A percentile compares a stretch with the other conserved stretches of the same genome.
Conservation (phyloP, 495 filamentous ascomycete genomes). For the Schizothecium vesticola region DNA sequence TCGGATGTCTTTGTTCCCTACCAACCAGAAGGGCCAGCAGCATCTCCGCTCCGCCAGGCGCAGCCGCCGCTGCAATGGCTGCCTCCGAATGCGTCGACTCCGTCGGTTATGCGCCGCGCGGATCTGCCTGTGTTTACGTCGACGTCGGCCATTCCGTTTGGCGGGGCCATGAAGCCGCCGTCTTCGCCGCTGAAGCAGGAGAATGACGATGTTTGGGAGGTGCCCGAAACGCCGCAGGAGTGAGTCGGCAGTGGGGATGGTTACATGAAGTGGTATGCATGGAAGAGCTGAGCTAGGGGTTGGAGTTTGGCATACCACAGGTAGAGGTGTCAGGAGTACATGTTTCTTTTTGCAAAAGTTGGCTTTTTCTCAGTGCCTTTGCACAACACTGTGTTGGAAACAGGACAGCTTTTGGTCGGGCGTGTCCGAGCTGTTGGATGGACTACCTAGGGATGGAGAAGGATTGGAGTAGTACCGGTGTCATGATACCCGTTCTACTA, state of each 20-base stretch:
- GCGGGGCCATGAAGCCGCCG: background rate
- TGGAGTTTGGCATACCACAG: background rate
- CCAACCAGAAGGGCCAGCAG: slow-evolving; percentile 34
- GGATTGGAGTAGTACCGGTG: background rate
- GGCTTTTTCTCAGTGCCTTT: background rate
- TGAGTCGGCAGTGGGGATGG: background rate
- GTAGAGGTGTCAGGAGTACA: background rate
- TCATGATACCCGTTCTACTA: background rate
- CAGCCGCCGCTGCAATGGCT: slow-evolving; percentile 33
- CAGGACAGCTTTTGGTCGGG: background rate
- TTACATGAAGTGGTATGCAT: background rate
- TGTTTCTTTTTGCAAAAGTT: background rate
- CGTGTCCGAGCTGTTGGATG: background rate
- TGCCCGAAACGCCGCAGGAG: slow-evolving; percentile 27
- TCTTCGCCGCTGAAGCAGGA: slow-evolving; percentile 1
- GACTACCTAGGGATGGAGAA: background rate
- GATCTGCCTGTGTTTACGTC: slow-evolving; percentile 25
- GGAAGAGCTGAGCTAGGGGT: background rate
- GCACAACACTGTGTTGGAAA: background rate
- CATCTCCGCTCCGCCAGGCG: slow-evolving; percentile 18
- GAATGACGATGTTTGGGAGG: slow-evolving; percentile 20
- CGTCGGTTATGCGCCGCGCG: slow-evolving; percentile 17
- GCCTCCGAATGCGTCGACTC: slow-evolving; percentile 26
- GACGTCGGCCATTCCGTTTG: slow-evolving; percentile 31
- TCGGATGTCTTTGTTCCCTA: slow-evolving; percentile 31